Evolutionary conservation across 2,329 filamentous ascomycete species (phyloP).

Genomic region (Cladophialophora psammophila): DNA sequence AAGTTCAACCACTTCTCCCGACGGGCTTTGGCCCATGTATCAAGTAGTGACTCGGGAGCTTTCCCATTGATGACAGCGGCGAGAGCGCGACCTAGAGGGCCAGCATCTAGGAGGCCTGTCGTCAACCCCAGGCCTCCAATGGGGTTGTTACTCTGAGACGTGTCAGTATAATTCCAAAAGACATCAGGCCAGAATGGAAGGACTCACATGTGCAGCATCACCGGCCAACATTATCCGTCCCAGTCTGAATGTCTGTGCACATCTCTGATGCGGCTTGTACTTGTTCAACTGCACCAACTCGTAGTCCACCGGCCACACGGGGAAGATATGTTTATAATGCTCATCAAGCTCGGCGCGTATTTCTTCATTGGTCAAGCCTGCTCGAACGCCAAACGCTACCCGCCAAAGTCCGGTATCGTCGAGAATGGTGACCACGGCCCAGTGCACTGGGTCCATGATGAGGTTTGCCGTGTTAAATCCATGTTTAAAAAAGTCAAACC

Average conservation of each 20-base stretch:
- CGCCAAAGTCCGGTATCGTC: constrained; percentile 50
- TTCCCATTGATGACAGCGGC: constrained; percentile 29
- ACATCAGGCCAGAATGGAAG: neutral
- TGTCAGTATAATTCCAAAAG: neutral
- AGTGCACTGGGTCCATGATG: constrained; percentile 32
- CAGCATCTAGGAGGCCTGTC: constrained; percentile 36
- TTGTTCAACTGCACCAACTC: constrained; percentile 36
- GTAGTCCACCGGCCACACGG: constrained; percentile 39
- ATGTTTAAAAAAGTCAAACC: constrained; percentile 35
- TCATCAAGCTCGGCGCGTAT: constrained; percentile 40
- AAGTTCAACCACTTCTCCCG: constrained; percentile 35
- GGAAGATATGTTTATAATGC: constrained; percentile 37
- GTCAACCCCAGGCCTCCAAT: constrained; percentile 38
- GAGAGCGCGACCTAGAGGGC: constrained; percentile 28
- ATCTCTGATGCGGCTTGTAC: constrained; percentile 37
- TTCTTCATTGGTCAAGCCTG: constrained; percentile 42
- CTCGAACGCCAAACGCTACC: constrained; percentile 50
- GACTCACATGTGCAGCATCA: constrained; percentile 36
- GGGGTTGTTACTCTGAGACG: constrained; percentile 36
- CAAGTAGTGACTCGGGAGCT: constrained; percentile 29
- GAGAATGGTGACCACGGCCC: constrained; percentile 46
- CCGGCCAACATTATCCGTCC: constrained; percentile 36
- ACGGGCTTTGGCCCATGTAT: constrained; percentile 30
- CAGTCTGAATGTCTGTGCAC: constrained; percentile 32
- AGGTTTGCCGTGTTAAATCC: constrained; percentile 34